Base-by-base conservation (phyloP, 148 eudicot genomes). In the Mesembryanthemum crystallinum region DNA sequence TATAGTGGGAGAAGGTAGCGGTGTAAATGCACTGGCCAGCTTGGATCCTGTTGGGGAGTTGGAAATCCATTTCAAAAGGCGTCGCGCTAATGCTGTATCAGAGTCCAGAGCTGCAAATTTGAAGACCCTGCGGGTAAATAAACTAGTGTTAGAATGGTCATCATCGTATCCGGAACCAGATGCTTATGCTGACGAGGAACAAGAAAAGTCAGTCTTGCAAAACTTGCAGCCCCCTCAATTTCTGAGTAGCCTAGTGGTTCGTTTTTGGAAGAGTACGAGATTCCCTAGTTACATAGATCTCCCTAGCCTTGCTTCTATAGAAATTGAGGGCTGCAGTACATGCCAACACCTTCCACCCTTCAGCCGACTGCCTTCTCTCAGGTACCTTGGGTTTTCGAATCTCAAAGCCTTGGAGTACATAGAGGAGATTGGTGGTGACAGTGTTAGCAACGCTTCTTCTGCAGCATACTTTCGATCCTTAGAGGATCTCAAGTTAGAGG, bases 381-480 rank as follows among this genome's bases (percentile, higher is more conserved):
- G 18, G 52, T 47, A 9, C 18, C 52, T 47, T 47, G 15, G 13
- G 52, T 10, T 47, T 10, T 47, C 13, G 18, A 15, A 47, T 47
- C 52, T 47, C 18, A 47, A 47, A 47, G 39, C 39, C 39, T 47
- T 69, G 14, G 57, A 69, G 35, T 69, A 47, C 35, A 24, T 69
- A 43, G 49, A 47, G 29, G 43, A 14, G 39, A 35, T 35, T 2
- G 39, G 39, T 24, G 35, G 35, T 2, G 32, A 21, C n/a, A 17
- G 12, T 13, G 18, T 2, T 47, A 24, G 3, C 45, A 57, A 17
- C 9, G n/a, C 69, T 66, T 39, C 69, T 45, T 13, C 32, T 7
- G n/a, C 55, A 47, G 20, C 35, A 43, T 69, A 39, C 35, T 69
- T 69, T 33, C 55, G 30, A 45, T 69, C 72, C 72, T 27, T 69